Conservation (phyloP, 495 filamentous ascomycete species). For the Penicillium odoratum region DNA sequence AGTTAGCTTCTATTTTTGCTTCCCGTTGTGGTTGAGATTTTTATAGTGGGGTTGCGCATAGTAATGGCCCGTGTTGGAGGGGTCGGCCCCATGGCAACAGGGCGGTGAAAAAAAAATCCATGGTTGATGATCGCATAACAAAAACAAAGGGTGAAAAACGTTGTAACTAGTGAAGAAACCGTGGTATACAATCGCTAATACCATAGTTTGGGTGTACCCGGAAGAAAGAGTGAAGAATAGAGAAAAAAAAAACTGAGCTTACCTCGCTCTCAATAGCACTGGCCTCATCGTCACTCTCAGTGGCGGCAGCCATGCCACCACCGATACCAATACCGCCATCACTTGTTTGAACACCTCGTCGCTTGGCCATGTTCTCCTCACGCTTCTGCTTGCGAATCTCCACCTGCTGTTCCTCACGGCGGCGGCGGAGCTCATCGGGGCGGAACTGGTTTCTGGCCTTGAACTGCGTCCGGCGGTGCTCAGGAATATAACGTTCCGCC, state of each 20-base stretch:
- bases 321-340: slow-evolving; percentile 75
- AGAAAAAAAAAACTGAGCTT: slow-evolving; percentile 43
- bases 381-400: slow-evolving; percentile 98
- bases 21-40: slow-evolving; percentile 9
- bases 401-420: slow-evolving; percentile 98
- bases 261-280: slow-evolving; percentile 95
- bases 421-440: slow-evolving; percentile 96
- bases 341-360: slow-evolving; percentile 83
- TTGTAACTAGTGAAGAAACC: not conserved
- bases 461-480: slow-evolving; percentile 98
- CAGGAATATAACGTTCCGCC: slow-evolving; percentile 98
- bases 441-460: slow-evolving; percentile 99
- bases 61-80: slow-evolving; percentile 26
- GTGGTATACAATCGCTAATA: not conserved
- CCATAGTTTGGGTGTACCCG: not conserved
- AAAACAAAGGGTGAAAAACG: slow-evolving; percentile 23
- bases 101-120: slow-evolving; percentile 45
- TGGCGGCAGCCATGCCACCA: slow-evolving; percentile 78
- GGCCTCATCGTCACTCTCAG: slow-evolving; percentile 96
- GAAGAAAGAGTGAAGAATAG: slow-evolving; percentile 18
- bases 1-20: slow-evolving; percentile 35
- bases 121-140: slow-evolving; percentile 36
- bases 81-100: slow-evolving; percentile 35
- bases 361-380: slow-evolving; percentile 97
- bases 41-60: slow-evolving; percentile 22